Percentiles rank a stretch among this genome's conserved stretches.
Evolutionary conservation across 2,329 filamentous ascomycete genomes (phyloP).

Genomic region (Fusarium tricinctum): DNA sequence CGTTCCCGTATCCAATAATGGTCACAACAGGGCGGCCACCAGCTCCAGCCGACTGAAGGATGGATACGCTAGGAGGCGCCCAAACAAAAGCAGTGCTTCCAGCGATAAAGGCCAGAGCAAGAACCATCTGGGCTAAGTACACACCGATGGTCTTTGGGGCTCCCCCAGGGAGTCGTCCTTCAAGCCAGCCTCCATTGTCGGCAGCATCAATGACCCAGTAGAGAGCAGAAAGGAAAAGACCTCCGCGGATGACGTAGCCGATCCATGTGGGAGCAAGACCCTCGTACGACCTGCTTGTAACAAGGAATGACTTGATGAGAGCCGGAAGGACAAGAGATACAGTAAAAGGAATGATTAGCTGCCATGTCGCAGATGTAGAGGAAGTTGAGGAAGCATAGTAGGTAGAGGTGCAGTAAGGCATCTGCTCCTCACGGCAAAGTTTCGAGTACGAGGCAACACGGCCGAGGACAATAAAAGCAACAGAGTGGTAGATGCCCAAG

Average conservation of each 20-base stretch:
- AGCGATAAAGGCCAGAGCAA: conserved; percentile 84
- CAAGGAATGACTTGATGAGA: conserved; percentile 84
- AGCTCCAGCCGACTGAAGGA: conserved; percentile 67
- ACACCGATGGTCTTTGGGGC: conserved; percentile 81
- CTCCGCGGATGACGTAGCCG: conserved; percentile 80
- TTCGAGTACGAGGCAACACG: conserved; percentile 88
- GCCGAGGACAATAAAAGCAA: conserved; percentile 83
- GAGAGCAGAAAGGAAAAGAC: conserved; percentile 79
- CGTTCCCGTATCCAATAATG: conserved; percentile 91
- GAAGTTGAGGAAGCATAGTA: conserved; percentile 94
- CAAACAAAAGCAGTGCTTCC: conserved; percentile 89
- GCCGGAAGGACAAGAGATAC: conserved; percentile 79
- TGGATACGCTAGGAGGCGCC: conserved; percentile 85
- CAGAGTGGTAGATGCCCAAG: conserved; percentile 85
- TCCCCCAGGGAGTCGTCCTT: conserved; percentile 65
- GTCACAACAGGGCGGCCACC: conserved; percentile 72
- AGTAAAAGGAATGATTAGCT: conserved; percentile 83
- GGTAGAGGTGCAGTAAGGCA: conserved; percentile 95
- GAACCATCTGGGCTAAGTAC: conserved; percentile 82
- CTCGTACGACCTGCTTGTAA: conserved; percentile 87
- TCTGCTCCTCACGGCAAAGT: conserved; percentile 96
- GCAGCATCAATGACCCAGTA: conserved; percentile 94
- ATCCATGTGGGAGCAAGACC: conserved; percentile 89
- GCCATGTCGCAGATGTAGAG: conserved; percentile 93
- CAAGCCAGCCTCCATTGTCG: conserved; percentile 86